Conservation (phyloP, 106 monocot species). For the Dendrobium officinale region DNA sequence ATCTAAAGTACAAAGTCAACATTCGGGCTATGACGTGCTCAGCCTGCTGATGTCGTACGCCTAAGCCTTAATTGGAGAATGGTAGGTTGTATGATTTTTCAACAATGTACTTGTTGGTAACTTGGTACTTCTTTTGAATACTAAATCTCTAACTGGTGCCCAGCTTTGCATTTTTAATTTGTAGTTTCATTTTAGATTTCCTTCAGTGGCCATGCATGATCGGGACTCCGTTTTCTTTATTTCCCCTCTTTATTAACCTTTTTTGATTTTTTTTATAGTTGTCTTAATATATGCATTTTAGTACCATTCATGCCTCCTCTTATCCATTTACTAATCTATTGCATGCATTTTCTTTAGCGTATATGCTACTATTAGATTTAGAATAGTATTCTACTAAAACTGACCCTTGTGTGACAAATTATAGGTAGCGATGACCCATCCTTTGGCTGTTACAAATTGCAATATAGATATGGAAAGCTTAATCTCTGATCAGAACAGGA, state of each 20-base stretch:
- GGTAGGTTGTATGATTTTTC: not conserved
- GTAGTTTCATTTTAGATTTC: not conserved
- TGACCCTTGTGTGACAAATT: slow-evolving; percentile 1
- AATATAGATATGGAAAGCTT: slow-evolving; percentile 99
- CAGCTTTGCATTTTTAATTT: not conserved
- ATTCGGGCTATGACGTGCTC: not conserved
- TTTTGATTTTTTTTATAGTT: not conserved
- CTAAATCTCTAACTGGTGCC: not conserved
- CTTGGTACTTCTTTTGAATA: not conserved
- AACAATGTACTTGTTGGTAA: not conserved
- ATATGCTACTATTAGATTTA: not conserved
- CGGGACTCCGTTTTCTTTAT: not conserved
- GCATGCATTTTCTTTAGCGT: not conserved
- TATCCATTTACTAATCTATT: not conserved
- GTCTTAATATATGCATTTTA: not conserved
- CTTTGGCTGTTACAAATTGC: slow-evolving; percentile 93
- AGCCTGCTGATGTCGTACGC: not conserved
- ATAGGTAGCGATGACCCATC: slow-evolving; percentile 97
- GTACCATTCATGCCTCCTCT: no score
- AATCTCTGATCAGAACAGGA: slow-evolving; percentile 97
- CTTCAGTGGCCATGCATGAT: not conserved
- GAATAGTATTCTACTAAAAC: not conserved
- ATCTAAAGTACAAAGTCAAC: not conserved
- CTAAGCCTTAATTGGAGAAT: not conserved
- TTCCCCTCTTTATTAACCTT: not conserved